Conservation (phyloP, 768 basidiomycete species). For the Piloderma croceum region DNA sequence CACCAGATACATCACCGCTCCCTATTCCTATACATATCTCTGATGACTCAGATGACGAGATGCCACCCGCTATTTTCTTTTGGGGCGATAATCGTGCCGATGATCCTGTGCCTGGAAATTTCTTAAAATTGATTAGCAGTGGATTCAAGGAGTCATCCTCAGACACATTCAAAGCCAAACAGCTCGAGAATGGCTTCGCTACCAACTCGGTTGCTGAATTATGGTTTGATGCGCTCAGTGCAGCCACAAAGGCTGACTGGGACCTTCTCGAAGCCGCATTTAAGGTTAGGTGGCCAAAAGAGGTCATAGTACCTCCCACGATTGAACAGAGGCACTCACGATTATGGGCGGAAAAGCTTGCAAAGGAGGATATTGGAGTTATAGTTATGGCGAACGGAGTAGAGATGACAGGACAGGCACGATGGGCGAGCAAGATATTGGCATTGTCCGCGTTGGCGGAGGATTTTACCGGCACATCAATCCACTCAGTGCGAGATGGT, state of each 20-base stretch:
- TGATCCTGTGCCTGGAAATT: too few relatives aligned
- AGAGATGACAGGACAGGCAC: slow-evolving; percentile 17
- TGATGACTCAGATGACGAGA: too few relatives aligned
- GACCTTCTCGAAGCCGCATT: not conserved
- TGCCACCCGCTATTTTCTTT: too few relatives aligned
- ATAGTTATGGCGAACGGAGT: slow-evolving; percentile 13
- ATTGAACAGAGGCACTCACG: slow-evolving; percentile 8
- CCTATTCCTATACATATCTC: too few relatives aligned
- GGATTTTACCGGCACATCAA: slow-evolving; percentile 11
- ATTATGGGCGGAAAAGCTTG: slow-evolving; percentile 4
- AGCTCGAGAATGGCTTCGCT: too few relatives aligned
- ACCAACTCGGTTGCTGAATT: not conserved
- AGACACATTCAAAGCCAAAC: too few relatives aligned
- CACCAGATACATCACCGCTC: too few relatives aligned
- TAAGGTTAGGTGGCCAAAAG: not conserved
- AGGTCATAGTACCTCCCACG: not conserved
- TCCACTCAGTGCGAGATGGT: slow-evolving; percentile 4
- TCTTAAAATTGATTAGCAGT: too few relatives aligned
- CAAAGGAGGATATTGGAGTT: slow-evolving; percentile 12
- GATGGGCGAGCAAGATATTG: slow-evolving; percentile 20
- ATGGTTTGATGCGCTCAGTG: not conserved
- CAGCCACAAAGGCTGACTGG: not conserved
- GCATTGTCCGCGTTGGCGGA: slow-evolving; percentile 8
- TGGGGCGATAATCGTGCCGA: too few relatives aligned
- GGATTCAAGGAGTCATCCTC: too few relatives aligned